Evolutionary conservation across 345 rosid genomes (phyloP), one percentile per base, ranked within the genome.

Genomic region (Rhodamnia argentea): DNA sequence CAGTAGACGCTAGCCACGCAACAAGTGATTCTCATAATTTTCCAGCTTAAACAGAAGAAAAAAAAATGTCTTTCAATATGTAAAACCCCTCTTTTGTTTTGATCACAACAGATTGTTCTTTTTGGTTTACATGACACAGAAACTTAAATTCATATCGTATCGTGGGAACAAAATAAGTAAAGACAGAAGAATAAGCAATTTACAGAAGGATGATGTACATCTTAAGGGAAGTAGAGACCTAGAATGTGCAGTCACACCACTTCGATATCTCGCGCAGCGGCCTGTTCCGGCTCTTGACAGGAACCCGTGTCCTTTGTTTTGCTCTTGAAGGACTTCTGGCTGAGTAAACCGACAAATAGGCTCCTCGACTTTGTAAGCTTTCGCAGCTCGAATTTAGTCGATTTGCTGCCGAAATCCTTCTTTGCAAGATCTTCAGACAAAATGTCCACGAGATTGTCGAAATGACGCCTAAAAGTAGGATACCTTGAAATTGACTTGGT

Each of bases 401-500:
- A 52, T 82, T 20, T 81, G 84, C 86, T 86, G 5, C 86, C 89
- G 78, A 87, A 87, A 42, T 92, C 90, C 92, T 90, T 93, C 87
- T 85, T 92, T 47, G 91, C 91, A 60, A 96, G 94, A 85, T 94
- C 92, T 87, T 96, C 95, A 20, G 92, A 91, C n/a, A 97, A 87
- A 51, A 55, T 92, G 88, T 92, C 87, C 53, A 96, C 94, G 22
- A 97, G 92, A 62, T 83, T 55, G 78, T 91, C 92, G 52, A 95
- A 96, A 85, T 91, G 94, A 14, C 98, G 93, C 82, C 93, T 90
- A 62, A 90, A 95, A 55, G 99, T 97, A 53, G 99, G 99, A 92
- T 91, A 97, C 88, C 99, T 95, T 52, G 99, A 97, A 55, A 95
- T 84, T 6, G 96, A 94, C 92, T 93, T 97, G 55, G 96, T 95